Evolutionary conservation across 2,329 filamentous ascomycete species (phyloP).

Genomic region (Ascocoryne sarcoides): DNA sequence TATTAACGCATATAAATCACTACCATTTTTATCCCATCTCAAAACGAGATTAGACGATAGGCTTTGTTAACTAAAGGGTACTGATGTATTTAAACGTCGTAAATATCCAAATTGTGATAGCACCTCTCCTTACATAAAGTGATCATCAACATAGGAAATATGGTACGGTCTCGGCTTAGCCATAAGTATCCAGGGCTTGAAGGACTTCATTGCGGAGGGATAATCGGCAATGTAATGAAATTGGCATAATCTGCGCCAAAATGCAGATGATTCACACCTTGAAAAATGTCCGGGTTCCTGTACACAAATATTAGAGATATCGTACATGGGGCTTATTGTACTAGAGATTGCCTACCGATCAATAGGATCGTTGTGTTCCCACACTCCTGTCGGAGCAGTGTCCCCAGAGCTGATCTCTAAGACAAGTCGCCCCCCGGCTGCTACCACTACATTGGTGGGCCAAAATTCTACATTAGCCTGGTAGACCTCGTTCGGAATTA

Average conservation of each 20-base stretch:
- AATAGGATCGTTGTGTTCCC: slow-evolving; percentile 41
- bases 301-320: neutral
- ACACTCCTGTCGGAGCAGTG: slow-evolving; percentile 51
- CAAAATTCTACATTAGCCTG: slow-evolving; percentile 54
- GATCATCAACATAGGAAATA: too few species aligned
- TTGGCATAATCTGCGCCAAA: slow-evolving; percentile 41
- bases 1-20: too few species aligned
- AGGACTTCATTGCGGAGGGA: slow-evolving; percentile 32
- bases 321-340: neutral
- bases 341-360: slow-evolving; percentile 18
- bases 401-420: slow-evolving; percentile 49
- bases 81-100: too few species aligned
- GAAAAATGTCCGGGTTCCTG: slow-evolving; percentile 33
- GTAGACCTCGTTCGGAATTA: slow-evolving; percentile 48
- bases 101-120: too few species aligned
- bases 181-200: too few species aligned
- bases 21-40: too few species aligned
- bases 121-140: too few species aligned
- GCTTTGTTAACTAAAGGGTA: too few species aligned
- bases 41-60: too few species aligned
- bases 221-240: slow-evolving; percentile 44
- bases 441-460: slow-evolving; percentile 52
- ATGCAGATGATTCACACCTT: slow-evolving; percentile 43
- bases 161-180: too few species aligned
- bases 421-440: slow-evolving; percentile 42